Base-by-base conservation (phyloP, 2,329 filamentous ascomycete genomes). In the Thelonectria discophora region DNA sequence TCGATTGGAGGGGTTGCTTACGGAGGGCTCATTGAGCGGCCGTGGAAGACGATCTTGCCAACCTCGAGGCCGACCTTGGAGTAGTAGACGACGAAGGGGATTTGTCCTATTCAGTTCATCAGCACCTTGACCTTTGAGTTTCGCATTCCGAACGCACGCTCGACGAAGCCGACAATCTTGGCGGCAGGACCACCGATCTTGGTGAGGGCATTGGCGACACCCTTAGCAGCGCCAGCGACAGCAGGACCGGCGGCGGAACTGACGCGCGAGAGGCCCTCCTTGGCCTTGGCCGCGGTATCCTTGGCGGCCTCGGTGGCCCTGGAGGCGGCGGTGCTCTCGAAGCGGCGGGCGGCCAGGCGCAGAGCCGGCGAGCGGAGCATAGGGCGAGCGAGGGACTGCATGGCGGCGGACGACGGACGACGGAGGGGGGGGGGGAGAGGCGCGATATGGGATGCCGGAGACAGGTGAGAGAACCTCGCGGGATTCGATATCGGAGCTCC, bases 21-120 rank as follows among this genome's bases (percentile, higher is more conserved):
- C 95, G 95, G 95, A 81, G 93, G 93, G 76, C 86, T 84, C 93
- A 99, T 97, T 83, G 91, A 92, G 81, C 94, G 93, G 78, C 88
- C 89, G 73, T 88, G 87, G 84, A 93, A 93, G 70, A 98, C 88
- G 70, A 97, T 86, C 86, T 92, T 97, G 77, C 86, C 86, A 63
- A 98, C 85, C 85, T 99, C 95, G 68, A 94, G 82, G 73, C 86
- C 91, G 76, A 98, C 94, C 78, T 89, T 91, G 74, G 90, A 89
- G 85, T 98, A 99, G 88, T 97, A 97, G 77, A 96, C 77, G 67
- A 93, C 90, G 65, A 89, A 89, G 71, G 95, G 95, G 71, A 94
- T 87, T 82, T 95, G 86, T 79, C 89, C 94, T 97, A 76, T 60
- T 63, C 46, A 32, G 51, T 30, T 46, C 39, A 49, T 72, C 43